These are phyloP conservation scores for Begonia masoniana DNA, from an alignment of 306 rosid species.

Conservation along the genomic window DNA sequence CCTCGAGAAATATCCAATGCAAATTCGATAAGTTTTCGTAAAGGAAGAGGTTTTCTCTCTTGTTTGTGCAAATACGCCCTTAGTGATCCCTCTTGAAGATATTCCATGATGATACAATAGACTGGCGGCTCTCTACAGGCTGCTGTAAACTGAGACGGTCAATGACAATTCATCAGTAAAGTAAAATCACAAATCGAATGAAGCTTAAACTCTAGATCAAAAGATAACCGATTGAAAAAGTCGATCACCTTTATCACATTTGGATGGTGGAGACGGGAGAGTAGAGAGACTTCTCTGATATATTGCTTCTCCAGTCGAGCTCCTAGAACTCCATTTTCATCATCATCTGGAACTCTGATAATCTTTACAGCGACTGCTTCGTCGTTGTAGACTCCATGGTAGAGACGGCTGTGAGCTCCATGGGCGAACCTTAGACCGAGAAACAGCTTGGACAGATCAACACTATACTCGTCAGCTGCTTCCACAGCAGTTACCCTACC, in stretches of 20 bases:
- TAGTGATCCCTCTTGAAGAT: conserved; percentile 70
- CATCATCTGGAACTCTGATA: conserved; percentile 68
- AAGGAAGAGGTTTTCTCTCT: conserved; percentile 42
- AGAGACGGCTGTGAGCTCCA: conserved; percentile 90
- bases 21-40: conserved; percentile 33
- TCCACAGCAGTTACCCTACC: conserved; percentile 69
- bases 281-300: conserved; percentile 61
- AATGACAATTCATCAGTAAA: conserved; percentile 15
- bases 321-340: conserved; percentile 50
- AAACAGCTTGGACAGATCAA: conserved; percentile 68
- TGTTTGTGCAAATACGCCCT: conserved; percentile 76
- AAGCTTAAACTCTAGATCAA: not conserved
- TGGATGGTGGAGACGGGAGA: conserved; percentile 63
- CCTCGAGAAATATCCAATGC: conserved; percentile 84
- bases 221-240: not conserved
- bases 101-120: conserved; percentile 76
- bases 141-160: conserved; percentile 58
- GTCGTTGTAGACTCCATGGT: conserved; percentile 73
- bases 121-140: conserved; percentile 78
- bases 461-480: conserved; percentile 58
- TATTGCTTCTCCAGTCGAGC: conserved; percentile 67
- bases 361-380: conserved; percentile 75
- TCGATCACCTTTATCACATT: conserved; percentile 66
- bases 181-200: not conserved
- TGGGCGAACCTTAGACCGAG: conserved; percentile 88